Evolutionary conservation across 495 filamentous ascomycete genomes (phyloP).

Genomic region (Rostrohypoxylon terebratum): DNA sequence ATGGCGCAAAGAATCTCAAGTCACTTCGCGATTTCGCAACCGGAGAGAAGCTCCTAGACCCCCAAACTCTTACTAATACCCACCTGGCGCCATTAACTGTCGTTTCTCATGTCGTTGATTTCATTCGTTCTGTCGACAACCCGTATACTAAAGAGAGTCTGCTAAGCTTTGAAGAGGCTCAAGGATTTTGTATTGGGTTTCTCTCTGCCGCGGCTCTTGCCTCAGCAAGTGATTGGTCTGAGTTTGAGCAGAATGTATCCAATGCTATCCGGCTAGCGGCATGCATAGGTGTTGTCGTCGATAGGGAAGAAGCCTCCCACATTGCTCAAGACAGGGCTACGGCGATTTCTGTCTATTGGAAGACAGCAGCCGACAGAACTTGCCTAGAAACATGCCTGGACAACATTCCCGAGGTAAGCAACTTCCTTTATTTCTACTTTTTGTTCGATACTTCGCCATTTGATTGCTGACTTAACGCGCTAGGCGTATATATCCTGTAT

Average conservation of each 20-base stretch:
- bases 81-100: constrained; percentile 6
- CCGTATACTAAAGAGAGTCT: background rate
- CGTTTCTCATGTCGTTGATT: constrained; percentile 1
- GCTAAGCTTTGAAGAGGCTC: background rate
- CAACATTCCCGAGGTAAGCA: background rate
- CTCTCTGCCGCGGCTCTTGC: constrained; percentile 2
- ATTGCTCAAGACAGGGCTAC: background rate
- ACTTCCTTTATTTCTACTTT: background rate
- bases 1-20: background rate
- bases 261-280: background rate
- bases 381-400: constrained; percentile 3
- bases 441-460: background rate
- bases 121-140: background rate
- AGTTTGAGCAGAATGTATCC: background rate
- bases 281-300: background rate
- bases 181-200: constrained; percentile 13
- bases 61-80: constrained; percentile 2
- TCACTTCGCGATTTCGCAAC: constrained; percentile 3
- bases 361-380: constrained; percentile 8
- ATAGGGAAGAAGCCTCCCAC: constrained; percentile 3
- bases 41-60: background rate
- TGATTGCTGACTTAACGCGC: background rate
- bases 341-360: constrained; percentile 3
- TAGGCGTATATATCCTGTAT: constrained; percentile 12
- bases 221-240: background rate